Evolutionary conservation across 73 alveolate species (phyloP), one percentile per base, ranked within the genome.

Genomic region (Chromera velia): DNA sequence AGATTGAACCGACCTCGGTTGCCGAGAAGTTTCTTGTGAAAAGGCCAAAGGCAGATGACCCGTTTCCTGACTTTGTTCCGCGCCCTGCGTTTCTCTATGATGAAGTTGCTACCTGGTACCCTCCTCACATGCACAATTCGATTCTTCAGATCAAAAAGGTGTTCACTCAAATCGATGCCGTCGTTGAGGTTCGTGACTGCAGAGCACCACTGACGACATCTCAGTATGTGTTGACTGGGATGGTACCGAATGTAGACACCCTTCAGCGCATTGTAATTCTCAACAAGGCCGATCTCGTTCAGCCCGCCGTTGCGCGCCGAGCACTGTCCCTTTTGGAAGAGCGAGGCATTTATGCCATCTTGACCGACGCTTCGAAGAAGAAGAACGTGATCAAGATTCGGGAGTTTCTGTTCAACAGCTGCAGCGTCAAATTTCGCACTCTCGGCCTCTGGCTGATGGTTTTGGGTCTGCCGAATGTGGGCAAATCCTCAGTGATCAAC

Each of bases 381-480:
- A 1, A n/a, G 0, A 70, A 82, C 76, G 73, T 82, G 24, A 34
- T 48, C 28, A 82, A 78, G 81, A 68, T 88, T n/a, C 66, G 74
- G 17, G 32, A 33, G 32, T 73, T 34, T 47, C 33, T 82, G 27
- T 17, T 73, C 72, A 28, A 76, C 34, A 68, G 72, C 45, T 26
- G 70, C 9, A 48, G 85, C 7, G 78, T 88, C 1, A n/a, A 83
- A 70, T 88, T 82, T 79, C 70, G 77, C 70, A 88, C 93, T 4
- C 75, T 88, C 31, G 93, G 93, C 27, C 80, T 80, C 6, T 83
- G 89, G 88, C 31, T 83, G 55, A 74, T 82, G 83, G 71, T 88
- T 19, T 89, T 88, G 0, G 93, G 93, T 40, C 74, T 83, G 40
- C 93, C 93, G 0, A 88, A 88, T 77, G 90, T 76, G 9, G 93